Base-by-base conservation (phyloP, 768 basidiomycete species). In the Kwoniella heveanensis region DNA sequence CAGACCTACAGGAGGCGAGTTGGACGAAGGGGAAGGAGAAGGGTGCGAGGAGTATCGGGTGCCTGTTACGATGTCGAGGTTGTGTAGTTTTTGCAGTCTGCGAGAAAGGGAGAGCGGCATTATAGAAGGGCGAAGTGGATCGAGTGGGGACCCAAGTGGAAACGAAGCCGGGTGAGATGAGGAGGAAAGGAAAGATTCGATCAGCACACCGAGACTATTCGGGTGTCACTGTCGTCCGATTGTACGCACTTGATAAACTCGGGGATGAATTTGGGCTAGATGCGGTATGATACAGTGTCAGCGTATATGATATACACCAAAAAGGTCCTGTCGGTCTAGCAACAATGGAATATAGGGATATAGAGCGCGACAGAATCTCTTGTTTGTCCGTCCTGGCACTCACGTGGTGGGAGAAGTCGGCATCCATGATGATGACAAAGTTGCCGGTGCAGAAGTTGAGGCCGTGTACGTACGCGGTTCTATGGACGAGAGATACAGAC, bases 351-450 rank as follows among this genome's bases (percentile, higher is more conserved):
- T n/a, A n/a, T n/a, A n/a, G n/a, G n/a, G n/a, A n/a, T n/a, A n/a
- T n/a, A n/a, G n/a, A 15, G 17, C 25, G 24, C 39, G 22, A 22
- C 19, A 30, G 26, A 32, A 26, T 10, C 32, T 13, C 22, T 24
- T 32, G n/a, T n/a, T n/a, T n/a, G n/a, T n/a, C n/a, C n/a, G n/a
- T n/a, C n/a, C n/a, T n/a, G n/a, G n/a, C n/a, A 81, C 89, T 49
- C 81, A 92, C 92, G 70, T 95, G 92, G 74, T 95, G 92, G 5
- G 91, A 93, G 80, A 95, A 93, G 81, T 95, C 92, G 54, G 92
- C 92, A 72, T 95, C 92, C 92, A 95, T 95, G 77, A 95, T 94
- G 75, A 94, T 90, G 22, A 93, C 91, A 81, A 93, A 95, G 80
- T 91, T 90, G 9, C 92, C 92, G 0, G 88, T 88, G 70, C 88